phyloP scores from a whole-genome alignment of 2,329 filamentous ascomycete species.

The Endoconidiophora polonica region DNA sequence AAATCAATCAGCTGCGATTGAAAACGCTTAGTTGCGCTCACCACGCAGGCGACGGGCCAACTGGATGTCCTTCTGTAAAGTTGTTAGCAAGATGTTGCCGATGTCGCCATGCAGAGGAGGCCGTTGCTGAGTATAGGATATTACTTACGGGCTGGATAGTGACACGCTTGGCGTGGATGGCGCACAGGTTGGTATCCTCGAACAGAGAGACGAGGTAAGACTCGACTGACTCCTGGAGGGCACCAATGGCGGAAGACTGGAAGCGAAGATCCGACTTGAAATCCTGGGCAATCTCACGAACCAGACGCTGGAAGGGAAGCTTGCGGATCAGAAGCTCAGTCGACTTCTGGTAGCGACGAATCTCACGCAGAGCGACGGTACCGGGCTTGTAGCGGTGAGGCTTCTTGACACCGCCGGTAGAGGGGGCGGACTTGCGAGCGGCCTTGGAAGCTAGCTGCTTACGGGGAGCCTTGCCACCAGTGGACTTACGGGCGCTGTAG shows the following conservation, averaged over 20 bases:
- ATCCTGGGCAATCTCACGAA: slow-evolving; percentile 91
- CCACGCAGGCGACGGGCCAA: slow-evolving; percentile 88
- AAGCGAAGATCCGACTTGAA: slow-evolving; percentile 93
- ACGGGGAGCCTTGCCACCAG: slow-evolving; percentile 61
- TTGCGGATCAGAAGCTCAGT: slow-evolving; percentile 94
- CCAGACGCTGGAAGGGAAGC: slow-evolving; percentile 93
- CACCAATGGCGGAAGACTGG: slow-evolving; percentile 95
- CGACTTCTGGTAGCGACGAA: slow-evolving; percentile 93
- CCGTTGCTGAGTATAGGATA: neutral
- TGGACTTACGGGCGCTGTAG: slow-evolving; percentile 49
- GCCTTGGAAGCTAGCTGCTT: slow-evolving; percentile 99
- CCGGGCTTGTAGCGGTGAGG: slow-evolving; percentile 78
- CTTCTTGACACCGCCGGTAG: slow-evolving; percentile 95
- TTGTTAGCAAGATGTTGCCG: neutral
- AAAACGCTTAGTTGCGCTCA: slow-evolving; percentile 57
- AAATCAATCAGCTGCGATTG: slow-evolving; percentile 2
- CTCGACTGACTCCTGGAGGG: slow-evolving; percentile 96
- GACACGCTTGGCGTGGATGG: slow-evolving; percentile 98
- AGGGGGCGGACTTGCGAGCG: slow-evolving; percentile 93
- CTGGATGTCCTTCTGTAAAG: slow-evolving; percentile 67
- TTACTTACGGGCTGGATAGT: slow-evolving; percentile 58
- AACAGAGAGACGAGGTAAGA: slow-evolving; percentile 97
- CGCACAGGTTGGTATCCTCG: slow-evolving; percentile 95
- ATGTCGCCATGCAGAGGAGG: no score
- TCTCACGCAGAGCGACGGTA: slow-evolving; percentile 96